Evolutionary conservation across 2,329 filamentous ascomycete genomes (phyloP), one percentile per base, ranked within the genome.

Genomic region (Epicoccum sorghinum): DNA sequence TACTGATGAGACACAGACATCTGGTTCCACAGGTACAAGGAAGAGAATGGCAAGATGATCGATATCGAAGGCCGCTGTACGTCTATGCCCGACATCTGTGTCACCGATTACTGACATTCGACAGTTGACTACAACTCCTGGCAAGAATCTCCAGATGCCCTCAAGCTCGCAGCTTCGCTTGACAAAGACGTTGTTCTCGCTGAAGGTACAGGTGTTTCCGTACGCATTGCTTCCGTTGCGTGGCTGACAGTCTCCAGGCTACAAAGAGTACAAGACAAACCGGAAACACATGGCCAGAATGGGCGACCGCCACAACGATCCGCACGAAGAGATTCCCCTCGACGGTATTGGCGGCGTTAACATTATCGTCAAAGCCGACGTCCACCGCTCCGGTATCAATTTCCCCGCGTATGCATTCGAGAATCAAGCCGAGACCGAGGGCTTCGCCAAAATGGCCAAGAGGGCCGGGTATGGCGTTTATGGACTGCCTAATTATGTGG

Each of bases 391-490:
- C 69, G 93, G 93, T 59, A 95, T 99, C 80, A 99, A 99, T 77
- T 99, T 99, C 77, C 95, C 95, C 7, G 88, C 87, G 72, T 99
- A 99, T 70, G 85, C 95, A 3, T 99, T 99, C 73, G 95, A 99
- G 75, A 98, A 99, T 77, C 95, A 99, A 79, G 95, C 95, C 60
- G 95, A 99, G 78, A 99, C 95, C 4, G 95, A 99, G 78, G 95
- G 95, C 6, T 99, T 99, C 71, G 95, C 95, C 33, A 96, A 96
- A 76, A 99, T 99, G 95, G 95, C 95, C 55, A 97, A 96, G 80
- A 84, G 92, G 60, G 95, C 95, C 14, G 95, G 95, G 39, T 98
- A 97, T 74, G 84, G 91, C 69, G 95, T 99, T 24, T 85, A 91
- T 64, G 95, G 95, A 40, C 81, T 99, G 51, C 95, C 93, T 37